Base-by-base conservation (phyloP, 2,329 filamentous ascomycete species). In the Cladosporium sp. region DNA sequence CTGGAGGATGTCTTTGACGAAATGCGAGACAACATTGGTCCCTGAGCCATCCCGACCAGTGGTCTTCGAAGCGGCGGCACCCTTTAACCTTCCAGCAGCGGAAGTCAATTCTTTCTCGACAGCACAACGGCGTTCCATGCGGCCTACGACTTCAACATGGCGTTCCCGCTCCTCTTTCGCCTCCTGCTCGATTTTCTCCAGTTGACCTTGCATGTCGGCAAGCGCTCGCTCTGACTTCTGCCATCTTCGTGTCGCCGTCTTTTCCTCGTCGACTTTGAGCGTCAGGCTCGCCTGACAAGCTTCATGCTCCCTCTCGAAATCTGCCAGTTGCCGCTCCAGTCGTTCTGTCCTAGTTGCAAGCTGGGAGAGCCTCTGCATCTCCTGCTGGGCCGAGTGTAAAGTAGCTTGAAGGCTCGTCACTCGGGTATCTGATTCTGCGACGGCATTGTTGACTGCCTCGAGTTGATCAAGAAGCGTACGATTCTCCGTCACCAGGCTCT, bases 1-100 rank as follows among this genome's bases (percentile, higher is more conserved):
- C 68, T 96, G 88, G 17, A 99, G 79, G 58, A 99, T 89, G 72
- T 97, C 94, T 65, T 92, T 91, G 58, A 99, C 94, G 67, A 99
- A 97, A 70, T 95, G 90, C 19, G 90, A 92, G n/a, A 97, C 90
- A 38, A 96, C 90, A 59, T 80, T 86, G 61, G 80, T 85, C 9
- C 84, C 81, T 58, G 77, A 78, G 64, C 83, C 83, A 30, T 83
- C 80, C 4, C 50, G 36, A 56, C 54, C 42, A 40, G 89, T 76
- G 2, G 85, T 85, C 64, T 85, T 88, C 28, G 82, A 81, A 0
- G 88, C 90, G 3, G 91, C 91, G 12, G 89, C 88, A 9, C 89
- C 88, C 74, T 93, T 94, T 55, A 96, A 80, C 57, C 91, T 83
- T 34, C 88, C 88, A 12, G 90, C 90, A 2, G 91, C 90, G 22